phyloP scores from a whole-genome alignment of 1,139 yeast genomes.

The Geotrichum phurueaensis region DNA sequence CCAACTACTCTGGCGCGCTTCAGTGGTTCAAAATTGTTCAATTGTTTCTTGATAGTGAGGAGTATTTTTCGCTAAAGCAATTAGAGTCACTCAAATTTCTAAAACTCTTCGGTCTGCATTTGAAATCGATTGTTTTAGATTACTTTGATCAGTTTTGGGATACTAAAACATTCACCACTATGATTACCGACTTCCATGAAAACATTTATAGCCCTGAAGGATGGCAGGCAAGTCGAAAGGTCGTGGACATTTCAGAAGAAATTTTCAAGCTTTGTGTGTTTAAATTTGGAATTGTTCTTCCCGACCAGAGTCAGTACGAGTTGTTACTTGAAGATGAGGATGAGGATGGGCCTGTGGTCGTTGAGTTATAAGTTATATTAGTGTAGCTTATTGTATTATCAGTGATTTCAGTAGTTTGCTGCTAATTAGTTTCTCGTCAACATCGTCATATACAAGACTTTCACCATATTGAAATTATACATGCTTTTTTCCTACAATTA shows the following conservation, averaged over 20 bases:
- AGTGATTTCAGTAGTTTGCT: no score
- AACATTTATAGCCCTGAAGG: conserved; percentile 9
- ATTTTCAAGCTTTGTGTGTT: conserved; percentile 1
- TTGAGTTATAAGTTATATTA: neutral
- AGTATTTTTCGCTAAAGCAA: conserved; percentile 19
- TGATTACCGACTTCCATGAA: conserved; percentile 20
- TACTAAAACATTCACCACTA: conserved; percentile 20
- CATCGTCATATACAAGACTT: no score
- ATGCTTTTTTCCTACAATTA: no score
- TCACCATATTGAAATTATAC: no score
- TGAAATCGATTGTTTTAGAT: conserved; percentile 37
- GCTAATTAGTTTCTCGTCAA: no score
- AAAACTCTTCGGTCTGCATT: conserved; percentile 30
- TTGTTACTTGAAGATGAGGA: neutral
- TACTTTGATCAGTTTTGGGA: conserved; percentile 37
- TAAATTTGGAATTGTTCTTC: conserved; percentile 1
- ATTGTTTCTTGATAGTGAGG: conserved; percentile 33
- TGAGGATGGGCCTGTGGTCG: conserved; percentile 7
- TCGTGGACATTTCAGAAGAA: neutral
- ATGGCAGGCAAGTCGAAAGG: neutral
- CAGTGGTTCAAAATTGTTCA: conserved; percentile 43
- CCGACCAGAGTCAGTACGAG: neutral
- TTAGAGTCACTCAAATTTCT: conserved; percentile 29
- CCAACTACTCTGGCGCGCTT: conserved; percentile 42
- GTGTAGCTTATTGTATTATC: no score